phyloP scores from a whole-genome alignment of 2,329 filamentous ascomycete species.

The Fusarium pseudonygamai region DNA sequence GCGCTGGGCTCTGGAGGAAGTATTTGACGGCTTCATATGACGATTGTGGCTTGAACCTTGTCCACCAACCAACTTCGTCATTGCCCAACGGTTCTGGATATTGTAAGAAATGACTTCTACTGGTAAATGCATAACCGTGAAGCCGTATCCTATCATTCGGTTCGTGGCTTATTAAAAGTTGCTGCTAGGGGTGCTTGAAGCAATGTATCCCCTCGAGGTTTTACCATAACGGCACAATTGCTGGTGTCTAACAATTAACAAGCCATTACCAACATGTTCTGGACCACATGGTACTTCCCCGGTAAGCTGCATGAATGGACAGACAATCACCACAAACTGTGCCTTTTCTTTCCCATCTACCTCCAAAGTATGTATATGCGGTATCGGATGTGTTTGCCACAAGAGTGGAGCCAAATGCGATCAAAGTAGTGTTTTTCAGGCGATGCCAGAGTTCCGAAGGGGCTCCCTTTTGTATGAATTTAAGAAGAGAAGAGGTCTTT shows the following conservation, averaged over 20 bases:
- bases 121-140: conserved; percentile 25
- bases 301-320: background rate
- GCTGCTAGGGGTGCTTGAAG: conserved; percentile 12
- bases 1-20: background rate
- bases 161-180: conserved; percentile 32
- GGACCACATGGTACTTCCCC: background rate
- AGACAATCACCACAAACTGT: background rate
- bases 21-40: conserved; percentile 31
- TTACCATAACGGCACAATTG: conserved; percentile 3
- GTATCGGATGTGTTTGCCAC: background rate
- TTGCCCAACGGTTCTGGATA: conserved; percentile 32
- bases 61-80: conserved; percentile 7
- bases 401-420: background rate
- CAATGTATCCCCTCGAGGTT: conserved; percentile 5
- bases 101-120: conserved; percentile 13
- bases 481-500: background rate
- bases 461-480: background rate
- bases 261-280: background rate
- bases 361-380: background rate
- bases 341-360: background rate
- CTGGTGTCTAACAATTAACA: background rate
- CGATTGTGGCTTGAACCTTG: conserved; percentile 33
- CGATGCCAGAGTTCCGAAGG: background rate
- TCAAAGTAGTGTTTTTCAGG: background rate
- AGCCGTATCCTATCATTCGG: conserved; percentile 22